These are phyloP conservation scores for Cercospora sp. DNA, from an alignment of 2,329 filamentous ascomycete genomes.

Conservation along the genomic window DNA sequence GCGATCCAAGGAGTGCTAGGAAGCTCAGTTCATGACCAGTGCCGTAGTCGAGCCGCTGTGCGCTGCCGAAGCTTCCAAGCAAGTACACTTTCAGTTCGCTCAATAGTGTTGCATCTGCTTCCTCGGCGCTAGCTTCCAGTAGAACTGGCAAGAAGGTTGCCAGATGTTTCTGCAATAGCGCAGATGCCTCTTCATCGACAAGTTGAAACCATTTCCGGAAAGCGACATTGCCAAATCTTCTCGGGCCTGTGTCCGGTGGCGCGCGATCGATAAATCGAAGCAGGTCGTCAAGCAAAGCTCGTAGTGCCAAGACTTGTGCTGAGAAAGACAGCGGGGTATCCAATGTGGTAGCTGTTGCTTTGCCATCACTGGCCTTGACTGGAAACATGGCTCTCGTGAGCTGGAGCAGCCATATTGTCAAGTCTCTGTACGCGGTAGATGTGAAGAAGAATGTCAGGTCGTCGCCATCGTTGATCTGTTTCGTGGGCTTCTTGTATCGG, in stretches of 20 bases:
- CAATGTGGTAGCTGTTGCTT: slow-evolving; percentile 26
- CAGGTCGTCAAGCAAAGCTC: slow-evolving; percentile 65
- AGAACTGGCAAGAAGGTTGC: background rate
- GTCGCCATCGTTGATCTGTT: slow-evolving; percentile 79
- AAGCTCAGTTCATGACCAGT: slow-evolving; percentile 97
- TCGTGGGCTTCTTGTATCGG: slow-evolving; percentile 67
- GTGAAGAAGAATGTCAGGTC: slow-evolving; percentile 80
- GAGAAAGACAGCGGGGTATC: slow-evolving; percentile 56
- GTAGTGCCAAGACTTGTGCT: slow-evolving; percentile 61
- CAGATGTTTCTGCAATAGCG: slow-evolving; percentile 44
- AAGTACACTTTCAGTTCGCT: slow-evolving; percentile 77
- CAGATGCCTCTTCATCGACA: slow-evolving; percentile 60
- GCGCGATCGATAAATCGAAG: slow-evolving; percentile 70
- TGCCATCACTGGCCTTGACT: slow-evolving; percentile 49
- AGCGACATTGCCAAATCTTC: slow-evolving; percentile 88
- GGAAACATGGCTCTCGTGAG: slow-evolving; percentile 87
- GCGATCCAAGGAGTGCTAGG: slow-evolving; percentile 79
- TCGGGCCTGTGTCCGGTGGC: slow-evolving; percentile 80
- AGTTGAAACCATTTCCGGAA: slow-evolving; percentile 81
- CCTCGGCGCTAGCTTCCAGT: slow-evolving; percentile 46
- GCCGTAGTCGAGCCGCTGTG: slow-evolving; percentile 89
- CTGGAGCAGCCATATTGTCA: slow-evolving; percentile 84
- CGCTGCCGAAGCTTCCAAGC: slow-evolving; percentile 80
- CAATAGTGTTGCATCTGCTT: slow-evolving; percentile 12
- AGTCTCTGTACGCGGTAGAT: slow-evolving; percentile 81